A percentile compares a stretch with the other conserved stretches of the same genome.
phyloP scores from a whole-genome alignment of 1,284 basidiomycete genomes.

The Boletus mariae region DNA sequence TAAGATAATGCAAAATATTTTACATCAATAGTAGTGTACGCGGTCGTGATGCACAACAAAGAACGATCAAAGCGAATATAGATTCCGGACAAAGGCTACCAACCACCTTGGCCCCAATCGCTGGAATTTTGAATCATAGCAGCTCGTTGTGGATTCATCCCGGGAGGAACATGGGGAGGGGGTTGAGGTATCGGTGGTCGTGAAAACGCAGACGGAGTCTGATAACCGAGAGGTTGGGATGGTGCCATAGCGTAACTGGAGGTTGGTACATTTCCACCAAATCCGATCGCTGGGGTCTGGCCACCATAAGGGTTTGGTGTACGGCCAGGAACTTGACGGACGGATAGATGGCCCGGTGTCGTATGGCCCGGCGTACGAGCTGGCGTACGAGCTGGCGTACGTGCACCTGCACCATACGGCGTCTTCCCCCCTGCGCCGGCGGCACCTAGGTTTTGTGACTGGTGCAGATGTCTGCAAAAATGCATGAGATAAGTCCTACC shows the following conservation, averaged over 20 bases:
- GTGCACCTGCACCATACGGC: conserved; percentile 62
- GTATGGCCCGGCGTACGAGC: conserved; percentile 67
- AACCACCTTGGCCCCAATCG: conserved; percentile 36
- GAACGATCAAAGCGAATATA: conserved; percentile 12
- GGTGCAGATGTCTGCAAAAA: conserved; percentile 63
- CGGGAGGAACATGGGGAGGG: conserved; percentile 42
- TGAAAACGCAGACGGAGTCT: conserved; percentile 51
- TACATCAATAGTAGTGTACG: conserved; percentile 29
- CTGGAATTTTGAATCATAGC: conserved; percentile 52
- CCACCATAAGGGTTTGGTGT: conserved; percentile 74
- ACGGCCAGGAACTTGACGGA: conserved; percentile 57
- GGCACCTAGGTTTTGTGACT: conserved; percentile 69
- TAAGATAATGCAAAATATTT: conserved; percentile 22
- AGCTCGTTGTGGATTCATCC: conserved; percentile 62
- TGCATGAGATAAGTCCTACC: conserved; percentile 13
- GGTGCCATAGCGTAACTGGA: conserved; percentile 34
- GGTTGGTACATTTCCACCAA: conserved; percentile 26
- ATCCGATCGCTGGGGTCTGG: conserved; percentile 42
- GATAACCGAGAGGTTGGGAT: conserved; percentile 52
- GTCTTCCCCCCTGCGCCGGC: conserved; percentile 66
- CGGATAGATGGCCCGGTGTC: conserved; percentile 73
- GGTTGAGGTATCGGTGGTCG: conserved; percentile 44
- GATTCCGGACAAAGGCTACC: conserved; percentile 26
- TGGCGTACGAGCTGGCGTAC: conserved; percentile 56
- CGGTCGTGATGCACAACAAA: conserved; percentile 7